Evolutionary conservation across 345 rosid genomes (phyloP), one percentile per base, ranked within the genome.

Genomic region (Salix exigua): DNA sequence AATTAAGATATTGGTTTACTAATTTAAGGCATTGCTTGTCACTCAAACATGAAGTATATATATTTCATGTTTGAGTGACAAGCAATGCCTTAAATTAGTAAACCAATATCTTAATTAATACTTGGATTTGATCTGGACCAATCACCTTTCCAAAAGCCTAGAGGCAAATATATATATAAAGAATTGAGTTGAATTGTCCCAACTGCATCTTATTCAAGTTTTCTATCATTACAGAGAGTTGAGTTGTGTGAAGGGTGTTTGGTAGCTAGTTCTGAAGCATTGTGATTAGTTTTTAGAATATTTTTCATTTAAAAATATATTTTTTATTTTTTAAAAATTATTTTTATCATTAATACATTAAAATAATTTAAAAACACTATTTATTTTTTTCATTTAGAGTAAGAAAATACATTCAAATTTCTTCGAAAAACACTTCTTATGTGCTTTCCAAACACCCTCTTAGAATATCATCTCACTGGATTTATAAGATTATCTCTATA

Each of bases 51-150:
- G 71, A 70, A n/a, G n/a, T n/a, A n/a, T n/a, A n/a, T n/a, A n/a
- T n/a, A n/a, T n/a, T n/a, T 70, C 71, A 73, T 86, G 78, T 84
- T 79, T 80, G 70, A 77, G 70, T 74, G 71, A 75, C 78, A 82
- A 79, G 86, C 82, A 86, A 88, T 63, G 80, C 51, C 77, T 77
- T 65, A 72, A 35, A 83, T 80, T 66, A 72, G 37, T 35, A 42
- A 63, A 38, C 66, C 31, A 23, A 70, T 70, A 68, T 48, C 66
- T 81, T 83, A 88, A 80, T 78, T 60, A 78, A 61, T 63, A 53
- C 66, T 73, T n/a, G 77, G 82, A 79, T 78, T 75, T 81, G 87
- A 83, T 82, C 76, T 37, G 6, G 82, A 79, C 89, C 86, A 83
- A 82, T 79, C 80, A 80, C 80, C 79, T 79, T 21, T 35, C 73